A percentile compares a stretch with the other conserved stretches of the same genome.
phyloP scores from a whole-genome alignment of 116 monocot species.

The Papilionanthe hybrid region DNA sequence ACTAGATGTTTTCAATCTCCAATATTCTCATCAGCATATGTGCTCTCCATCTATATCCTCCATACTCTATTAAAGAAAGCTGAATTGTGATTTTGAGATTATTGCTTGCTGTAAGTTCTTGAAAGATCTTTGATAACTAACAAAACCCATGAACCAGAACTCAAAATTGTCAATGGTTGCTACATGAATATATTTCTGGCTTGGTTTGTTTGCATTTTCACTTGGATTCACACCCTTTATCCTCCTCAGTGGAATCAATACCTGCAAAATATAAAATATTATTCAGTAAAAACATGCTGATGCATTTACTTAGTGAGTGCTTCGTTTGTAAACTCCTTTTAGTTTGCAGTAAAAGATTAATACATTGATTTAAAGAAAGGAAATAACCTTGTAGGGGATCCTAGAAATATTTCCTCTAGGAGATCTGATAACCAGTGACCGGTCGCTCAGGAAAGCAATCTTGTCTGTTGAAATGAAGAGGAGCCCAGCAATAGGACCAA shows the following conservation, averaged over 20 bases:
- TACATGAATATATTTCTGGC: slow-evolving; percentile 37
- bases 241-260: slow-evolving; percentile 31
- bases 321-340: not conserved
- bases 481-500: slow-evolving; percentile 67
- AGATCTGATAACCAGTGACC: slow-evolving; percentile 35
- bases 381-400: slow-evolving; percentile 26
- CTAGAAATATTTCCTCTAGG: slow-evolving; percentile 19
- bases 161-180: slow-evolving; percentile 49
- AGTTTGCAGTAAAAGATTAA: not conserved
- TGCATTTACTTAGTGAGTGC: not conserved
- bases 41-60: not conserved
- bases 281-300: not conserved
- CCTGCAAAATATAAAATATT: slow-evolving; percentile 8
- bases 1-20: not conserved
- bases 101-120: slow-evolving; percentile 27
- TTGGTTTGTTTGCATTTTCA: slow-evolving; percentile 27
- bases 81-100: slow-evolving; percentile 16
- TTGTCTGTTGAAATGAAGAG: slow-evolving; percentile 70
- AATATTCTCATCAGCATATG: not conserved
- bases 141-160: slow-evolving; percentile 62
- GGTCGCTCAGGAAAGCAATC: slow-evolving; percentile 70
- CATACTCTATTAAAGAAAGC: not conserved
- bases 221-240: slow-evolving; percentile 24
- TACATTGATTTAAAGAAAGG: not conserved
- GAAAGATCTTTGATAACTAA: slow-evolving; percentile 33